phyloP scores from a whole-genome alignment of 1,139 yeast genomes.

The Saccharomycopsis phalli region DNA sequence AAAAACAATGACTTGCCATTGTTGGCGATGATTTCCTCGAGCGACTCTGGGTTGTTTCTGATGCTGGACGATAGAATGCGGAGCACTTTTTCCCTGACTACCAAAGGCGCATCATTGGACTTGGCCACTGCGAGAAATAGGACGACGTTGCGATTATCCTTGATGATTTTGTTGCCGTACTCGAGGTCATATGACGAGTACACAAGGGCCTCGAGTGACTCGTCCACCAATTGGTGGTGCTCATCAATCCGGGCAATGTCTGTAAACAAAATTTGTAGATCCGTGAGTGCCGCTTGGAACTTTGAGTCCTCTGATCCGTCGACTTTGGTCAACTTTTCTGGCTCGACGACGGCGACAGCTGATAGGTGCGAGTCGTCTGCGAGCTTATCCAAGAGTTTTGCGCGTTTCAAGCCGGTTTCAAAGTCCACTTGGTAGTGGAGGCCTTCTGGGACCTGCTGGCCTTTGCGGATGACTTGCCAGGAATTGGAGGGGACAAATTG shows the following conservation, averaged over 20 bases:
- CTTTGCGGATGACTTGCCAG: slow-evolving; percentile 63
- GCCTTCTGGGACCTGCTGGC: slow-evolving; percentile 71
- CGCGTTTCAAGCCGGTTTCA: slow-evolving; percentile 61
- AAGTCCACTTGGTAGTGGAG: slow-evolving; percentile 64
- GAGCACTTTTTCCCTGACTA: slow-evolving; percentile 27
- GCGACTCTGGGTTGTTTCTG: slow-evolving; percentile 22
- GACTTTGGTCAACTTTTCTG: slow-evolving; percentile 21
- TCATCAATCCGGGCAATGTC: slow-evolving; percentile 1
- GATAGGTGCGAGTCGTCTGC: slow-evolving; percentile 20
- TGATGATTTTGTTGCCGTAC: slow-evolving; percentile 40
- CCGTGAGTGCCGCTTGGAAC: slow-evolving; percentile 4
- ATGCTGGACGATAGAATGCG: slow-evolving; percentile 28
- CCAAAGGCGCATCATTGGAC: slow-evolving; percentile 4
- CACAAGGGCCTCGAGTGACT: slow-evolving; percentile 39
- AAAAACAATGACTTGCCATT: slow-evolving; percentile 52
- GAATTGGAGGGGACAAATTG: slow-evolving; percentile 50
- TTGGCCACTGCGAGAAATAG: slow-evolving; percentile 24
- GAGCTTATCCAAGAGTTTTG: slow-evolving; percentile 40
- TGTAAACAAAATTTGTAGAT: background rate
- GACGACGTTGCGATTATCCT: slow-evolving; percentile 22
- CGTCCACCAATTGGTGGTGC: slow-evolving; percentile 18
- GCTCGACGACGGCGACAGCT: slow-evolving; percentile 21
- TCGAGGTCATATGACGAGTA: slow-evolving; percentile 63
- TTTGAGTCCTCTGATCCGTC: slow-evolving; percentile 13
- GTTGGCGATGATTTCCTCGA: slow-evolving; percentile 43